Conservation (phyloP, 2,329 filamentous ascomycete genomes). For the Fusarium caatingaense region DNA sequence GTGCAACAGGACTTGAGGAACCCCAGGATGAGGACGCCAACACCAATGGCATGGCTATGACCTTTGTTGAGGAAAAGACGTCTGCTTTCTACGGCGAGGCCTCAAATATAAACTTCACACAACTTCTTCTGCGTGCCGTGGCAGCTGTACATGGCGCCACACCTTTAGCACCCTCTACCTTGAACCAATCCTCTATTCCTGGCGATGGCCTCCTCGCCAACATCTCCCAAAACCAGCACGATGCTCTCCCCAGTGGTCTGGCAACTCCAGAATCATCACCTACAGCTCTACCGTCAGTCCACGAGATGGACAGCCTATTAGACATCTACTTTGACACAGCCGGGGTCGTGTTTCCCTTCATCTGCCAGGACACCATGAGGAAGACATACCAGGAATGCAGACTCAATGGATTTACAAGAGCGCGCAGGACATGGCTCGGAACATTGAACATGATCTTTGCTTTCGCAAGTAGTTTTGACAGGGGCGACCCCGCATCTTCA, state of each 20-base stretch:
- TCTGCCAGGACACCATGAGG: neutral
- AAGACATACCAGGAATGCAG: neutral
- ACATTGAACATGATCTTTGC: slow-evolving; percentile 2
- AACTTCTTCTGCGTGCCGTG: neutral
- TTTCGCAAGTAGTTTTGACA: neutral
- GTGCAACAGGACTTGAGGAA: neutral
- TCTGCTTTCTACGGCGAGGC: neutral
- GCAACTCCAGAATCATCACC: neutral
- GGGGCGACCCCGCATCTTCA: neutral
- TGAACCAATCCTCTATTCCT: neutral
- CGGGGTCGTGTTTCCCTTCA: neutral
- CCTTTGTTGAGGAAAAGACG: neutral
- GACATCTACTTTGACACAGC: neutral
- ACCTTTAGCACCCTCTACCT: neutral
- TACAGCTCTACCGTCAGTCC: neutral
- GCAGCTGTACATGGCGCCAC: neutral
- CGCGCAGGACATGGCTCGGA: neutral
- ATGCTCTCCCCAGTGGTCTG: neutral
- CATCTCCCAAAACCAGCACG: neutral
- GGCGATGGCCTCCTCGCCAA: neutral
- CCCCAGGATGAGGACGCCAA: neutral
- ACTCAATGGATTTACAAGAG: neutral
- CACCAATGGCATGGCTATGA: slow-evolving; percentile 4
- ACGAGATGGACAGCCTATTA: neutral
- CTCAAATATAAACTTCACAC: neutral